Base-by-base conservation (phyloP, 441 rosid species). In the Lagerstroemia fauriei region DNA sequence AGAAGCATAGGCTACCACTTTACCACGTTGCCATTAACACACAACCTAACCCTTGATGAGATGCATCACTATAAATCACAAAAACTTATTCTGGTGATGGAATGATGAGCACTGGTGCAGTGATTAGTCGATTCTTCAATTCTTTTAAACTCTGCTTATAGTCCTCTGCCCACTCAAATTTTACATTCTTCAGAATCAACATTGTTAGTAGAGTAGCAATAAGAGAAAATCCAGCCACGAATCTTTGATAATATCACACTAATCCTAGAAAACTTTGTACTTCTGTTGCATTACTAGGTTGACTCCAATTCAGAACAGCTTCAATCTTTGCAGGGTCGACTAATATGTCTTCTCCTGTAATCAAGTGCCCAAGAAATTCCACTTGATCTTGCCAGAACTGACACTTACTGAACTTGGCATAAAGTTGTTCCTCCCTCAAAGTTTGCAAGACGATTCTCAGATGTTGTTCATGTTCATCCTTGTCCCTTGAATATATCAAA, bases 11-110 rank as follows among this genome's bases (percentile, higher is more conserved):
- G 16, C 70, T 5, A 71, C 46, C 10, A 71, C 47, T 8, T 32
- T 71, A 6, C 46, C 47, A 31, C 32, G 75, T 71, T 71, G 75
- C 75, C n/a, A 71, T 71, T 38, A 71, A 31, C 22, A 71, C 75
- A 22, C 75, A 70, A 14, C 74, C 75, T 29, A 71, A 24, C 8
- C 46, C 75, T 34, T 71, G 13, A 34, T 9, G 46, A 29, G 75
- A 71, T 27, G 75, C 75, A 71, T 71, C 75, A 7, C 47, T 71
- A 38, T 71, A 71, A 9, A 71, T 38, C 44, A 29, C 46, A 71
- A 29, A 27, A 17, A 7, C 18, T 29, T 32, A 1, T 29, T 3
- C 9, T 11, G 32, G 14, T 27, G 44, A 71, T 12, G 75, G 46
- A 31, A 71, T 31, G 16, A 32, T 29, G 10, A 71, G 75, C 75